These are phyloP conservation scores for Adansonia digitata DNA, from an alignment of 345 rosid genomes.

Conservation along the genomic window DNA sequence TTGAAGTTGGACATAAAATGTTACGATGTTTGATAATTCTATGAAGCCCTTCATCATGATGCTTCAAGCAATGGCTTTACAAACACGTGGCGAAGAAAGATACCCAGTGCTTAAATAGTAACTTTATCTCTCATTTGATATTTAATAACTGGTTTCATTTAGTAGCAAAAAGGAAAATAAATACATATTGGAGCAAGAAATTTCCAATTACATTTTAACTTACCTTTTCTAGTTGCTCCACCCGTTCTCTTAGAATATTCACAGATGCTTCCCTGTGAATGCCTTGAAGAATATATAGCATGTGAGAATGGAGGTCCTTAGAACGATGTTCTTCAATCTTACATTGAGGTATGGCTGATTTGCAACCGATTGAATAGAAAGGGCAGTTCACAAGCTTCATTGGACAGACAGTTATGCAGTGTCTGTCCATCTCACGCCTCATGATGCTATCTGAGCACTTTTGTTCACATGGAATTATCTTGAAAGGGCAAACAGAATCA, in stretches of 20 bases:
- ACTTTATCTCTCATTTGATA: not conserved
- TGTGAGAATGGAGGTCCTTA: constrained; percentile 48
- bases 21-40: not conserved
- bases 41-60: not conserved
- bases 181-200: not conserved
- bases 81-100: not conserved
- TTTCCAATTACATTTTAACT: not conserved
- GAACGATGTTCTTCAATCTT: constrained; percentile 50
- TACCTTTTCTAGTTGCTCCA: constrained; percentile 59
- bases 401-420: constrained; percentile 84
- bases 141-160: not conserved
- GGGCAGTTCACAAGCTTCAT: constrained; percentile 88
- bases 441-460: constrained; percentile 55
- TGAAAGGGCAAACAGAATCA: constrained; percentile 68
- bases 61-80: not conserved
- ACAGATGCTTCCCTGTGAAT: constrained; percentile 49
- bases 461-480: constrained; percentile 81
- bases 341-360: constrained; percentile 44
- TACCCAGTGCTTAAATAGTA: not conserved
- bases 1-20: not conserved
- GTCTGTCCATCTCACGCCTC: constrained; percentile 91
- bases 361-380: constrained; percentile 72
- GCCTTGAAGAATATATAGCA: constrained; percentile 52
- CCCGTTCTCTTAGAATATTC: constrained; percentile 46
- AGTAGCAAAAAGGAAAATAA: not conserved